A percentile compares a stretch with the other conserved stretches of the same genome.
Conservation (phyloP, 2,329 filamentous ascomycete species). For the Incumbomyces lentus region DNA sequence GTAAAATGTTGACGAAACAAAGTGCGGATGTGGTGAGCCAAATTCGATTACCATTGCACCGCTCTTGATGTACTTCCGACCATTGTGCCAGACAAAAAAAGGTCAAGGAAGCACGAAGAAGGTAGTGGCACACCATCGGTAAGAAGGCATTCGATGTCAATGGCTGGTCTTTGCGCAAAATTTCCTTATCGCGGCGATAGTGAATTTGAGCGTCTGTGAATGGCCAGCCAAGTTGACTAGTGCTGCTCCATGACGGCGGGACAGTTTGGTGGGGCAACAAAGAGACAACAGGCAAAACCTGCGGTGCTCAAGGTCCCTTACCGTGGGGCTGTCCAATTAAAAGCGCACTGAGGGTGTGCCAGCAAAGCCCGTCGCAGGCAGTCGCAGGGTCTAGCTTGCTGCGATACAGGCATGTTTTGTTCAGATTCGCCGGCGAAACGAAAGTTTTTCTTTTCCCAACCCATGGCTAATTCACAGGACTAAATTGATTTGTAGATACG, state of each 20-base stretch:
- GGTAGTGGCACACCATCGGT: not conserved
- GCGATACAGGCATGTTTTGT: too few species aligned
- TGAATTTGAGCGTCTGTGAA: too few species aligned
- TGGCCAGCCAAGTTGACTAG: too few species aligned
- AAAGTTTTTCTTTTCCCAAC: too few species aligned
- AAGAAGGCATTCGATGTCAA: not conserved
- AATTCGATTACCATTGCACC: not conserved
- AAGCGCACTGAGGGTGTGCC: not conserved
- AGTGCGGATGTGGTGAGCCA: not conserved
- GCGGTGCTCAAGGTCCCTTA: too few species aligned
- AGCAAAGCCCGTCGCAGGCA: not conserved
- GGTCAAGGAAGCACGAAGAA: too few species aligned
- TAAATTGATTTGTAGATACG: too few species aligned
- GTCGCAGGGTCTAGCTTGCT: not conserved
- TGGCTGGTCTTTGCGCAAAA: not conserved
- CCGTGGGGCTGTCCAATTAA: not conserved
- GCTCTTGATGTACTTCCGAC: not conserved
- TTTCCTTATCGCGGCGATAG: too few species aligned
- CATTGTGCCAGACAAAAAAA: not conserved
- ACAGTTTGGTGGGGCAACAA: not conserved
- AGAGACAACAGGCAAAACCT: not conserved
- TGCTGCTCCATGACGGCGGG: constrained; percentile 1
- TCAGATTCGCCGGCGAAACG: too few species aligned
- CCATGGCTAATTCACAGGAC: too few species aligned
- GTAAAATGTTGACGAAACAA: too few species aligned